Conservation (phyloP, 352 stramenopile species). For the Thraustotheca clavata region DNA sequence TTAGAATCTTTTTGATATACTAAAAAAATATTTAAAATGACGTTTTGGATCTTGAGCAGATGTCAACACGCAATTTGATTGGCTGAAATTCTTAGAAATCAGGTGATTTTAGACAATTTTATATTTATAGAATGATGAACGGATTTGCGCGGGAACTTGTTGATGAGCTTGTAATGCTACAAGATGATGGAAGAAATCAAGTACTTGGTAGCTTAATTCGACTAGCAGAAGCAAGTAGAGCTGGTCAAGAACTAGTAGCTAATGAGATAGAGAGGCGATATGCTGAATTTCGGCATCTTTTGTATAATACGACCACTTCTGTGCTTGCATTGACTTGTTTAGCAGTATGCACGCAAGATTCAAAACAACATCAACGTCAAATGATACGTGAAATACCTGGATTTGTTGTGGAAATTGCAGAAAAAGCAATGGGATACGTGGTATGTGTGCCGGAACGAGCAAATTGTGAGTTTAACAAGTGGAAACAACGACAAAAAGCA, state of each 20-base stretch:
- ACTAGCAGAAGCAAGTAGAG: not conserved
- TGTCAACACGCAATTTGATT: constrained; percentile 7
- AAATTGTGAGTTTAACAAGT: not conserved
- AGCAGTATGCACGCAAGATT: not conserved
- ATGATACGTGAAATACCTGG: not conserved
- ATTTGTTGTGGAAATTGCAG: not conserved
- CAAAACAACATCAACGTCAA: not conserved
- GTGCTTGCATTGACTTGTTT: not conserved
- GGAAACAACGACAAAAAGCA: not conserved
- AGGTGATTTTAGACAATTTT: too few species aligned
- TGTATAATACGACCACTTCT: not conserved
- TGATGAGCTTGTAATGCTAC: not conserved
- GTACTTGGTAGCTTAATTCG: not conserved
- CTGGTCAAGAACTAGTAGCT: not conserved
- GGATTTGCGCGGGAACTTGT: not conserved
- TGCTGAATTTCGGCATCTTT: not conserved
- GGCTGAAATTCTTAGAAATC: not conserved
- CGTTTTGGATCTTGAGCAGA: constrained; percentile 10
- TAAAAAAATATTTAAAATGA: not conserved
- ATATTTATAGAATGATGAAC: too few species aligned
- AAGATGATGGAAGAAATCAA: not conserved
- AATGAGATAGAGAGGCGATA: not conserved
- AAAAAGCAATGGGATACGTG: not conserved
- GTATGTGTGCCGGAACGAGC: not conserved
- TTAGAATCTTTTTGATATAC: not conserved